Conservation (phyloP, 1,139 yeast species). For the Spathaspora sp. region DNA sequence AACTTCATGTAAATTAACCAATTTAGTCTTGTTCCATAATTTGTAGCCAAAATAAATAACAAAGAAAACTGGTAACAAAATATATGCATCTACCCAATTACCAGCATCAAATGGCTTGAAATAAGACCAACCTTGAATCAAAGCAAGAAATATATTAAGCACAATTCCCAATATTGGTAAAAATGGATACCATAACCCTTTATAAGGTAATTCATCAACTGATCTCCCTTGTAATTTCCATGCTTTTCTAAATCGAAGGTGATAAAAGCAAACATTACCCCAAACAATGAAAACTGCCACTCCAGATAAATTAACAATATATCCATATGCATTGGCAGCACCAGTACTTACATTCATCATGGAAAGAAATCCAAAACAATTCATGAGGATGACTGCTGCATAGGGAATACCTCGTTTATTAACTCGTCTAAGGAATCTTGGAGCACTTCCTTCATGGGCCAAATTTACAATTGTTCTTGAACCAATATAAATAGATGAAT, state of each 20-base stretch:
- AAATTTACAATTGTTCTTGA: constrained; percentile 52
- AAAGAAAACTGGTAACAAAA: constrained; percentile 58
- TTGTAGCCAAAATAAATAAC: constrained; percentile 33
- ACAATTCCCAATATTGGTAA: constrained; percentile 51
- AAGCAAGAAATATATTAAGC: constrained; percentile 52
- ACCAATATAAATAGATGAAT: constrained; percentile 53
- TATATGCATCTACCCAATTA: constrained; percentile 64
- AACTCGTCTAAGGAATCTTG: constrained; percentile 40
- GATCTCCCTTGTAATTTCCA: constrained; percentile 46
- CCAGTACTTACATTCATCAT: constrained; percentile 52
- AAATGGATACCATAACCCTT: constrained; percentile 53
- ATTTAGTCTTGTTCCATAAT: constrained; percentile 42
- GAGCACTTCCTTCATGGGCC: constrained; percentile 52
- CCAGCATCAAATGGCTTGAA: constrained; percentile 62
- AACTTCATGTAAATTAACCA: constrained; percentile 39
- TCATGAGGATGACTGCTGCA: constrained; percentile 48
- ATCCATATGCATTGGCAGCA: constrained; percentile 51
- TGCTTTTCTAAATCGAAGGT: constrained; percentile 51
- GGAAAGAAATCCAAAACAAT: constrained; percentile 50
- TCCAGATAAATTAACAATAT: constrained; percentile 55
- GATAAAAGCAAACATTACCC: constrained; percentile 52
- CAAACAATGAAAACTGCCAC: constrained; percentile 59
- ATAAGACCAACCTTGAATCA: constrained; percentile 70
- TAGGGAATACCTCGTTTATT: constrained; percentile 51
- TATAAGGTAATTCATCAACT: constrained; percentile 51